A percentile compares a stretch with the other conserved stretches of the same genome.
Evolutionary conservation across 768 basidiomycete genomes (phyloP).

Genomic region (Boletus rex-veris): DNA sequence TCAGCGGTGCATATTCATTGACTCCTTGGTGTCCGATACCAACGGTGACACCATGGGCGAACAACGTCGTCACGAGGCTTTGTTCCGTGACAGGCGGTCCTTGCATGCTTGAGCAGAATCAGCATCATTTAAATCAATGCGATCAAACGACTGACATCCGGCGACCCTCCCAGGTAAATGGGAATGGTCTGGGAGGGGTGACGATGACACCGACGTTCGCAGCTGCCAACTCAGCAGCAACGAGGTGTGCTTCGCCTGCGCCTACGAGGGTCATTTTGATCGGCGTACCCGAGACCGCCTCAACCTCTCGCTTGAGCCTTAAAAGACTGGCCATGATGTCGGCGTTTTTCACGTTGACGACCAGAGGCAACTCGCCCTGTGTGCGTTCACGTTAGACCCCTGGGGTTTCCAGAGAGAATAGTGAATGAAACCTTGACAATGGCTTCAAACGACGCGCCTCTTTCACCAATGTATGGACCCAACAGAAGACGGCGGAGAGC

Average conservation of each 20-base stretch:
- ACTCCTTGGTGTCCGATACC: constrained; percentile 46
- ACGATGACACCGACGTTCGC: constrained; percentile 72
- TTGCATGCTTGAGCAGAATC: constrained; percentile 42
- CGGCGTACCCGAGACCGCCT: constrained; percentile 29
- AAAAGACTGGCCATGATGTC: constrained; percentile 75
- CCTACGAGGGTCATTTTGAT: constrained; percentile 53
- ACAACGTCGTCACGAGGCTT: constrained; percentile 59
- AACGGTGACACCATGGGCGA: constrained; percentile 60
- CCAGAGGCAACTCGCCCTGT: constrained; percentile 60
- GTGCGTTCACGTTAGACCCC: constrained; percentile 7
- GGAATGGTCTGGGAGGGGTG: constrained; percentile 59
- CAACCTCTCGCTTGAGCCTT: constrained; percentile 52
- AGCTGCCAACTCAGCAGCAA: constrained; percentile 44
- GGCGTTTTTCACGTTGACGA: constrained; percentile 64
- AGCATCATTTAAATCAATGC: background rate
- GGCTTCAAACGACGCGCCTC: constrained; percentile 32
- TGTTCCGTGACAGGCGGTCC: constrained; percentile 69
- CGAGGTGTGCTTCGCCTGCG: constrained; percentile 50
- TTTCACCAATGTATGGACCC: constrained; percentile 23
- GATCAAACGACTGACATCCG: constrained; percentile 47
- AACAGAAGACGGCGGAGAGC: constrained; percentile 49
- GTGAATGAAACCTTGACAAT: constrained; percentile 35
- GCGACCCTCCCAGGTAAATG: constrained; percentile 59
- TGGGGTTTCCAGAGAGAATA: background rate
- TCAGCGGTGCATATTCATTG: constrained; percentile 62